Percentiles rank a stretch among this genome's conserved stretches.
These are phyloP conservation scores for Quercus cerris DNA, from an alignment of 306 rosid genomes.

Conservation along the genomic window DNA sequence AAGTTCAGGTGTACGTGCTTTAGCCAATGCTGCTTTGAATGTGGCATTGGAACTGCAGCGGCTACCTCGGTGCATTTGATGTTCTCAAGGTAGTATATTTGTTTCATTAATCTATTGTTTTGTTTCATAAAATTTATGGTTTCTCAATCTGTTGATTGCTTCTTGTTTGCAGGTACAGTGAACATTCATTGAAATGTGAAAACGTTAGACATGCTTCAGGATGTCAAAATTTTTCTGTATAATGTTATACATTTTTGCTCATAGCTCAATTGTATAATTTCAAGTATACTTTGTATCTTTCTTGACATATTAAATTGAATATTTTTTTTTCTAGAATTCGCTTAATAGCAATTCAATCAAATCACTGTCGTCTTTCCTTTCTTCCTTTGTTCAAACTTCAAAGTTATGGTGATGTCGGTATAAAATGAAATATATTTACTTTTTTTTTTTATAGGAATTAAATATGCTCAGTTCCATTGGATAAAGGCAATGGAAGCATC, in stretches of 20 bases:
- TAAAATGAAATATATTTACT: background rate
- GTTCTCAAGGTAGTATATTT: slow-evolving; percentile 23
- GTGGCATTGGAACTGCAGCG: slow-evolving; percentile 90
- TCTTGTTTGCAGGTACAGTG: slow-evolving; percentile 29
- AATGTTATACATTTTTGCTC: background rate
- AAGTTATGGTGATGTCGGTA: background rate
- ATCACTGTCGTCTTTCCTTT: background rate
- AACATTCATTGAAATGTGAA: background rate
- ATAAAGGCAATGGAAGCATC: background rate
- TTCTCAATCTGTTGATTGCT: slow-evolving; percentile 5
- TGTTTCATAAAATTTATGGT: slow-evolving; percentile 1
- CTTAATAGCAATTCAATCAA: background rate
- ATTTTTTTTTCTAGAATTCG: background rate
- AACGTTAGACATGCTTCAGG: slow-evolving; percentile 4
- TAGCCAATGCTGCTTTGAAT: slow-evolving; percentile 62
- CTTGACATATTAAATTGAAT: slow-evolving; percentile 14
- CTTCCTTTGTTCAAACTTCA: background rate
- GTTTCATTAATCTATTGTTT: slow-evolving; percentile 5
- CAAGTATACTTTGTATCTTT: slow-evolving; percentile 27
- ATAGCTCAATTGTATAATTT: slow-evolving; percentile 22
- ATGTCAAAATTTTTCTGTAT: slow-evolving; percentile 11
- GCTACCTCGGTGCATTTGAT: slow-evolving; percentile 83
- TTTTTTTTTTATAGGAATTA: background rate
- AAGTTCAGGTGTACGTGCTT: slow-evolving; percentile 55
- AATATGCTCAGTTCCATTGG: background rate